phyloP scores from a whole-genome alignment of 2,329 filamentous ascomycete genomes.

The Diaporthe ilicicola region DNA sequence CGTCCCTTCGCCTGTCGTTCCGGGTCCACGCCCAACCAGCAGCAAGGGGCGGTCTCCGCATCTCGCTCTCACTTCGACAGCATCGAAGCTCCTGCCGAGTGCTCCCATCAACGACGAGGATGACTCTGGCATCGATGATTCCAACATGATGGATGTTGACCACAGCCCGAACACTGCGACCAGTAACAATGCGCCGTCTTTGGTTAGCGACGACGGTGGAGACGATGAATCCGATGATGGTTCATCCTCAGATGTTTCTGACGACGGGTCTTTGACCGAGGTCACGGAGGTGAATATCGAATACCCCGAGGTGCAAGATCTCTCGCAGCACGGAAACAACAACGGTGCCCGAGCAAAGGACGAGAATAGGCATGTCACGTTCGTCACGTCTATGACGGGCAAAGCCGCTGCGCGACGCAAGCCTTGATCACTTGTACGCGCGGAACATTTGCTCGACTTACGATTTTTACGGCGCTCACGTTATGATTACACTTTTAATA shows the following conservation, averaged over 20 bases:
- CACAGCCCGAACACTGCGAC: conserved; percentile 74
- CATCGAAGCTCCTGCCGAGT: conserved; percentile 7
- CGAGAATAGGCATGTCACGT: conserved; percentile 63
- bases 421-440: conserved; percentile 3
- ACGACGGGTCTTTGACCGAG: conserved; percentile 65
- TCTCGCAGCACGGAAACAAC: conserved; percentile 53
- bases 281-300: conserved; percentile 70
- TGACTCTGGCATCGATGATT: conserved; percentile 53
- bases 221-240: conserved; percentile 76
- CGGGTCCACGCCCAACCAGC: conserved; percentile 59
- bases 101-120: conserved; percentile 34
- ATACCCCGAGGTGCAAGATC: conserved; percentile 52
- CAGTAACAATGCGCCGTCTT: conserved; percentile 80
- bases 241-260: conserved; percentile 67
- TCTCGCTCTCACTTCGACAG: conserved; percentile 46
- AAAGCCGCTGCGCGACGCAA: conserved; percentile 35
- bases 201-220: conserved; percentile 83
- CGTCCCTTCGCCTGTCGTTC: conserved; percentile 59
- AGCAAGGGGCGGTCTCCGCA: conserved; percentile 61
- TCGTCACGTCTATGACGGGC: conserved; percentile 58
- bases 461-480: conserved; percentile 21
- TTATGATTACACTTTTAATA: conserved; percentile 30
- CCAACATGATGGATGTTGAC: conserved; percentile 60
- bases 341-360: conserved; percentile 54
- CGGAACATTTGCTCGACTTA: conserved; percentile 10